These are phyloP conservation scores for Glonium stellatum DNA, from an alignment of 495 filamentous ascomycete genomes.

Conservation along the genomic window DNA sequence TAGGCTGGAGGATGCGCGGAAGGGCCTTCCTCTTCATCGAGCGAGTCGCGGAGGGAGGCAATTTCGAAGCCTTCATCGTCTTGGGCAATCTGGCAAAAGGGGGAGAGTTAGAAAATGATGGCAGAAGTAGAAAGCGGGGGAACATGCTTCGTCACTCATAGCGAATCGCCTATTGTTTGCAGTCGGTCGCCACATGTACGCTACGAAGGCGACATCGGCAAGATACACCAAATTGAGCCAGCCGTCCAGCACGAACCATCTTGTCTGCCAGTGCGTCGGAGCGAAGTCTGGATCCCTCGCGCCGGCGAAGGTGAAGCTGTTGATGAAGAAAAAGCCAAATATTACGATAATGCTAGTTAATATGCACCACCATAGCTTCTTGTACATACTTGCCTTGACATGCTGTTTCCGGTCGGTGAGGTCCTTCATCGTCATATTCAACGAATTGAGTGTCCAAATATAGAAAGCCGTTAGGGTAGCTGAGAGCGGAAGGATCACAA, in stretches of 20 bases:
- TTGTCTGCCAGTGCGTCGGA: conserved; percentile 88
- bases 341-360: conserved; percentile 86
- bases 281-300: conserved; percentile 77
- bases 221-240: conserved; percentile 98
- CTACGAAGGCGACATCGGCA: conserved; percentile 80
- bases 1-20: conserved; percentile 20
- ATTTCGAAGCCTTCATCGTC: conserved; percentile 99
- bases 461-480: conserved; percentile 95
- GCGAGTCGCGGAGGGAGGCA: conserved; percentile 75
- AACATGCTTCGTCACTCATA: conserved; percentile 86
- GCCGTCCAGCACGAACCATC: conserved; percentile 96
- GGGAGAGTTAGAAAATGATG: conserved; percentile 27
- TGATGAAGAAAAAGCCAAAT: conserved; percentile 93
- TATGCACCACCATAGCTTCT: conserved; percentile 98
- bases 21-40: conserved; percentile 55
- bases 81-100: conserved; percentile 65
- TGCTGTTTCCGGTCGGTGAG: conserved; percentile 88
- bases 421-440: conserved; percentile 93
- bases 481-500: conserved; percentile 89
- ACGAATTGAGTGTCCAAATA: conserved; percentile 94
- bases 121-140: not conserved
- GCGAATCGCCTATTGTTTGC: conserved; percentile 96
- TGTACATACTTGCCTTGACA: conserved; percentile 92
- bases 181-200: conserved; percentile 96
- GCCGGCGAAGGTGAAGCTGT: conserved; percentile 87